These are phyloP conservation scores for Mucor mucedo DNA, from an alignment of 371 early-diverging fungal species.

Conservation along the genomic window DNA sequence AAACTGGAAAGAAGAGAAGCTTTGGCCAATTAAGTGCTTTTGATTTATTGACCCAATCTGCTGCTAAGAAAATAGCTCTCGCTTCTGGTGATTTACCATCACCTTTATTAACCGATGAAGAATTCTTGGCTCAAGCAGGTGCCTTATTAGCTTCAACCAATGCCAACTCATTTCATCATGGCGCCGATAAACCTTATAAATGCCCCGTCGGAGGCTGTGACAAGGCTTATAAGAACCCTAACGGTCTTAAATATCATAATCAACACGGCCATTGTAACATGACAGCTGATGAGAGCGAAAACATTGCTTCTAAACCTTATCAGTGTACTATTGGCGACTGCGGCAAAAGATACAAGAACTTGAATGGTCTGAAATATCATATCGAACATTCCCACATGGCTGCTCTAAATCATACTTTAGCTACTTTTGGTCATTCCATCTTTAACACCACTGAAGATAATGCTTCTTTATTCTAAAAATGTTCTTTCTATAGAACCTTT, in stretches of 20 bases:
- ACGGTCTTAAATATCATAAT: conserved; percentile 97
- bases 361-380: conserved; percentile 97
- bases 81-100: conserved; percentile 29
- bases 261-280: conserved; percentile 80
- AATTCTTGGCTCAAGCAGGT: conserved; percentile 49
- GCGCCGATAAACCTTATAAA: conserved; percentile 75
- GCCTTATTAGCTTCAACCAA: conserved; percentile 42
- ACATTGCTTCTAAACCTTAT: conserved; percentile 77
- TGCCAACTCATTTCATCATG: conserved; percentile 10
- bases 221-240: conserved; percentile 97
- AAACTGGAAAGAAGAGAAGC: conserved; percentile 36
- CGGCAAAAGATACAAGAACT: conserved; percentile 95
- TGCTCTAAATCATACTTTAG: conserved; percentile 46
- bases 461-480: neutral
- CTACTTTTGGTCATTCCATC: conserved; percentile 40
- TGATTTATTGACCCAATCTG: conserved; percentile 39
- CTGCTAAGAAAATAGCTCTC: conserved; percentile 41
- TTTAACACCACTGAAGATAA: conserved; percentile 11
- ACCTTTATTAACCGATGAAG: conserved; percentile 44
- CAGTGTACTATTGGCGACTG: conserved; percentile 86
- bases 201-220: conserved; percentile 87
- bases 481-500: neutral
- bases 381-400: conserved; percentile 85
- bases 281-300: conserved; percentile 51
- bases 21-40: conserved; percentile 25